Percentiles rank a stretch among this genome's conserved stretches.
These are phyloP conservation scores for Odontarrhena argentea DNA, from an alignment of 345 rosid genomes.

Conservation along the genomic window DNA sequence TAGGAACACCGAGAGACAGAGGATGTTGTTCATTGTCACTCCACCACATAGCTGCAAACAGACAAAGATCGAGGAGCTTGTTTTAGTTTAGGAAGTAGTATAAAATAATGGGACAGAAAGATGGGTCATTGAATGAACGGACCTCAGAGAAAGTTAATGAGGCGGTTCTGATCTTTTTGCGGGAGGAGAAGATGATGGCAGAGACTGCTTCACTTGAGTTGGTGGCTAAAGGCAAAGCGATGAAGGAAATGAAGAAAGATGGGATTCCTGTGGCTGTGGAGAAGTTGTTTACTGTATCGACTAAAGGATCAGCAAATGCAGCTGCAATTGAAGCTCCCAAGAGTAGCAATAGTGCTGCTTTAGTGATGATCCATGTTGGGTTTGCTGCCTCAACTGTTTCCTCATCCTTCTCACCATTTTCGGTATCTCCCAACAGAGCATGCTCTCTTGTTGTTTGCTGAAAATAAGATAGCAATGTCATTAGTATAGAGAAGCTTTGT, in stretches of 20 bases:
- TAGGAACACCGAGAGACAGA: constrained; percentile 88
- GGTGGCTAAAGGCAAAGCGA: constrained; percentile 90
- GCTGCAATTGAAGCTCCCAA: constrained; percentile 86
- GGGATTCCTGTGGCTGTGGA: constrained; percentile 92
- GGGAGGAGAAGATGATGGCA: constrained; percentile 83
- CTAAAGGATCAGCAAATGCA: constrained; percentile 95
- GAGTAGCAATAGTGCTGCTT: constrained; percentile 69
- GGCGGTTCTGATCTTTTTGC: constrained; percentile 75
- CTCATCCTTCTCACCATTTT: constrained; percentile 59
- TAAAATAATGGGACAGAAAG: constrained; percentile 2
- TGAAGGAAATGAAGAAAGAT: constrained; percentile 91
- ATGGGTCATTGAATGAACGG: constrained; percentile 1
- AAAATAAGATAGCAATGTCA: neutral
- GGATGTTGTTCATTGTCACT: constrained; percentile 86
- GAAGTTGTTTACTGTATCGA: constrained; percentile 85
- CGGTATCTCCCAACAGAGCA: constrained; percentile 54
- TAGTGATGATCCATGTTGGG: constrained; percentile 56
- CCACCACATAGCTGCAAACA: constrained; percentile 84
- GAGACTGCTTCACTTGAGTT: constrained; percentile 95
- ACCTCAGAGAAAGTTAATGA: constrained; percentile 97
- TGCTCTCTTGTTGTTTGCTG: constrained; percentile 85
- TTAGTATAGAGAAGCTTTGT: constrained; percentile 2
- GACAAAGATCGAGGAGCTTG: constrained; percentile 17
- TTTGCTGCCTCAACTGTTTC: constrained; percentile 53
- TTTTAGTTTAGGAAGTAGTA: neutral